phyloP scores from a whole-genome alignment of 2,329 filamentous ascomycete species.

The Elsinoe australis region DNA sequence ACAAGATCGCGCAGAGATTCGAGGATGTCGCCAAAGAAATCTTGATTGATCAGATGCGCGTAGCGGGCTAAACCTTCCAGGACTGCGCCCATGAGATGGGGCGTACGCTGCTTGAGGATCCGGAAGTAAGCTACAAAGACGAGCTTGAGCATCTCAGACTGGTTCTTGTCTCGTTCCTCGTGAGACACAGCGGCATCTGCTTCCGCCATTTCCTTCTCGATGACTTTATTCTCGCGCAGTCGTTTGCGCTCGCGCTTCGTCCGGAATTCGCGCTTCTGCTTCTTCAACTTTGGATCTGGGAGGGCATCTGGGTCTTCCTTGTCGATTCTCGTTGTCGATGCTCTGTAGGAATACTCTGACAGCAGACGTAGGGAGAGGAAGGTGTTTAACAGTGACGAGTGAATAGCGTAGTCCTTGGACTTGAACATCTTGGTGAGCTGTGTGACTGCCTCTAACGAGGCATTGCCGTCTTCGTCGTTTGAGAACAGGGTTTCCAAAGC shows the following conservation, averaged over 20 bases:
- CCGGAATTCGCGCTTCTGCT: constrained; percentile 70
- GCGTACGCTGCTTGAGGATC: constrained; percentile 73
- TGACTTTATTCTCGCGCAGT: constrained; percentile 72
- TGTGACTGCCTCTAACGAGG: constrained; percentile 77
- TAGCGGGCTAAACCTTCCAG: constrained; percentile 91
- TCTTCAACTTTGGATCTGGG: constrained; percentile 46
- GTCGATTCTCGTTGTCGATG: constrained; percentile 69
- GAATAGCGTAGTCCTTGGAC: constrained; percentile 68
- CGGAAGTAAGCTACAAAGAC: constrained; percentile 95
- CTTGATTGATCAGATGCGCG: constrained; percentile 94
- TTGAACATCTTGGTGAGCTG: constrained; percentile 94
- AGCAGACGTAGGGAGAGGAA: constrained; percentile 85
- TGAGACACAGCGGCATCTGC: constrained; percentile 86
- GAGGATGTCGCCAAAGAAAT: constrained; percentile 94
- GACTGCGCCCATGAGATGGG: constrained; percentile 90
- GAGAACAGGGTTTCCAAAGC: constrained; percentile 74
- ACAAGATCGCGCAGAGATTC: constrained; percentile 93
- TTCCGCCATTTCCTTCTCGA: constrained; percentile 88
- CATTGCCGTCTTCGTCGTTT: constrained; percentile 82
- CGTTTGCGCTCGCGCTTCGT: constrained; percentile 82
- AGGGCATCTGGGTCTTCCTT: constrained; percentile 42
- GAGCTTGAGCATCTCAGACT: constrained; percentile 89
- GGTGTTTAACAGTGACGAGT: constrained; percentile 80
- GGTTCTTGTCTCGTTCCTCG: constrained; percentile 87
- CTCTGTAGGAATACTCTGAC: constrained; percentile 79